These are phyloP conservation scores for Ascoidea rubescens DNA, from an alignment of 805 yeast species.

Conservation along the genomic window DNA sequence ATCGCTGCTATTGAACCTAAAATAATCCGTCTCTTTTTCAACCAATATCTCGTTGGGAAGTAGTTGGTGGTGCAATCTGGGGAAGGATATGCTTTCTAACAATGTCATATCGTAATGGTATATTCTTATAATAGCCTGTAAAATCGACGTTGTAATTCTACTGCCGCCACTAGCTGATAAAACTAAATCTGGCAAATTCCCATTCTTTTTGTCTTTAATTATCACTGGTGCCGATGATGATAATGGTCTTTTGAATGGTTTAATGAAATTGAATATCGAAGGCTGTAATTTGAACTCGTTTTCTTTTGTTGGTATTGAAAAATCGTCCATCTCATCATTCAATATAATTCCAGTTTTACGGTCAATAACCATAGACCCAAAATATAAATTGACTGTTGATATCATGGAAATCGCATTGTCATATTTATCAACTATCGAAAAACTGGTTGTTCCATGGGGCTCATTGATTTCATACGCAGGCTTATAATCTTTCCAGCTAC, in stretches of 20 bases:
- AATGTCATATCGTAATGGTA: slow-evolving; percentile 45
- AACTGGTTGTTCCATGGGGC: slow-evolving; percentile 87
- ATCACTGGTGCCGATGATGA: slow-evolving; percentile 76
- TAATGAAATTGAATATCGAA: slow-evolving; percentile 62
- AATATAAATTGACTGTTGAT: slow-evolving; percentile 71
- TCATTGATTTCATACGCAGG: slow-evolving; percentile 68
- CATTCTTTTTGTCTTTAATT: slow-evolving; percentile 19
- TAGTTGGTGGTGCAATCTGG: slow-evolving; percentile 82
- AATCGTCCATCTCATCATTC: slow-evolving; percentile 93
- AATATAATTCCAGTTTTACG: slow-evolving; percentile 68
- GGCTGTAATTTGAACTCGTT: slow-evolving; percentile 79
- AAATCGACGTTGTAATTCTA: slow-evolving; percentile 66
- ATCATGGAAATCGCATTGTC: slow-evolving; percentile 80
- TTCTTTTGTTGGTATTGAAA: slow-evolving; percentile 51
- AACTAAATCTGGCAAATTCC: slow-evolving; percentile 37
- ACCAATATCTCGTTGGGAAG: slow-evolving; percentile 55
- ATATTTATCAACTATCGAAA: slow-evolving; percentile 59
- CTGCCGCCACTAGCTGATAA: slow-evolving; percentile 96
- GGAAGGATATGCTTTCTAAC: slow-evolving; percentile 59
- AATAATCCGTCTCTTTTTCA: slow-evolving; percentile 34
- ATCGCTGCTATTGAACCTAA: slow-evolving; percentile 6
- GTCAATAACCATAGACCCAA: slow-evolving; percentile 78
- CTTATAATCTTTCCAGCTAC: slow-evolving; percentile 56
- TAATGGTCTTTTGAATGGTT: slow-evolving; percentile 69
- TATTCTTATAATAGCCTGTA: slow-evolving; percentile 63